Conservation (phyloP, 176 grass and related monocot species). For the Eremochloa ophiuroides region DNA sequence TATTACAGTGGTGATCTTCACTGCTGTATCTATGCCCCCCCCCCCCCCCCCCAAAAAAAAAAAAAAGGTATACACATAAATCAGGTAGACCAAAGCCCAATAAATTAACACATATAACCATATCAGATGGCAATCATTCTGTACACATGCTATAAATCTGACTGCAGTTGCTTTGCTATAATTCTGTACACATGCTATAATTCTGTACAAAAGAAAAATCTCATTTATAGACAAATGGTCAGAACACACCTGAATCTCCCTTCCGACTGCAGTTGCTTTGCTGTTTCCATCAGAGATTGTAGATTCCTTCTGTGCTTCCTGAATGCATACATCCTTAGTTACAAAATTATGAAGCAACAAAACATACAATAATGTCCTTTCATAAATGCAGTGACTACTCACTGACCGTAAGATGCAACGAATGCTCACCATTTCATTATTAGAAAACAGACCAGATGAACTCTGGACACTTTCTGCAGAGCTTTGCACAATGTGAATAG, state of each 20-base stretch:
- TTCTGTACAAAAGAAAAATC: neutral
- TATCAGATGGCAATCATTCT: no score
- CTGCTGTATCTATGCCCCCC: no score
- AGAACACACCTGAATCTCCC: conserved; percentile 27
- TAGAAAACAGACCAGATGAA: conserved; percentile 40
- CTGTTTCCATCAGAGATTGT: neutral
- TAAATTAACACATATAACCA: no score
- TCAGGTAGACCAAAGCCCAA: no score
- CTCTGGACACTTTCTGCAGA: conserved; percentile 16
- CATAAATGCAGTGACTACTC: conserved; percentile 8
- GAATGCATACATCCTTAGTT: conserved; percentile 2
- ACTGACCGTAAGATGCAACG: conserved; percentile 29
- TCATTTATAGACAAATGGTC: conserved; percentile 2
- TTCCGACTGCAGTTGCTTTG: conserved; percentile 7
- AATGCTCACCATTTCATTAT: conserved; percentile 43
- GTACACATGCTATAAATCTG: no score
- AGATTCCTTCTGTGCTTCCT: conserved; percentile 9
- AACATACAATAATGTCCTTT: neutral
- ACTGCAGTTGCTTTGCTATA: no score
- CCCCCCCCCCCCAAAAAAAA: no score
- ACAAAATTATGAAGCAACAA: conserved; percentile 20
- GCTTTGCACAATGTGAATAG: neutral
- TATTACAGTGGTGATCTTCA: no score
- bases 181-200: no score
- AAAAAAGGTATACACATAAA: no score